A percentile compares a stretch with the other conserved stretches of the same genome.
These are phyloP conservation scores for Alectoria sarmentosa DNA, from an alignment of 495 filamentous ascomycete genomes.

Conservation along the genomic window DNA sequence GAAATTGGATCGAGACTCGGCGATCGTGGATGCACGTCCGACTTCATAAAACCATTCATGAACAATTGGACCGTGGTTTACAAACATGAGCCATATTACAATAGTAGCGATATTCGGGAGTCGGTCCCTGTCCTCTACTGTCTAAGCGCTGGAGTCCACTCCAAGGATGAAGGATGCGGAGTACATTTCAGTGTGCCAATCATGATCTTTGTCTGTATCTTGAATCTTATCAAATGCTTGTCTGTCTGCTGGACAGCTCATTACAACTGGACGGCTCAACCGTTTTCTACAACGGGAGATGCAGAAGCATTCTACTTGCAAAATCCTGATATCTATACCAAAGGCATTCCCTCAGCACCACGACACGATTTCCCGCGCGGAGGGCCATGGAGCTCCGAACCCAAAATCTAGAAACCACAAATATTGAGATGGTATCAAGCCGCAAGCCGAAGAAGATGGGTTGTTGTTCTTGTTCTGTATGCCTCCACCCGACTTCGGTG, in stretches of 20 bases:
- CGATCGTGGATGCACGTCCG: too few relatives aligned
- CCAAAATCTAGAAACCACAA: too few relatives aligned
- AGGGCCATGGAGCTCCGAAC: too few relatives aligned
- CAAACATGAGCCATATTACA: too few relatives aligned
- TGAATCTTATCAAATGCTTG: slow-evolving; percentile 39
- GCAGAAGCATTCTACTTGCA: slow-evolving; percentile 43
- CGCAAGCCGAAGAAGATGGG: slow-evolving; percentile 21
- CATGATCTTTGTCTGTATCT: slow-evolving; percentile 35
- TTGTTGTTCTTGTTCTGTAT: slow-evolving; percentile 24
- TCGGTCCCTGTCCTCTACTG: slow-evolving; percentile 29
- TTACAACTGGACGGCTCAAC: slow-evolving; percentile 29
- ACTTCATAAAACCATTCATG: too few relatives aligned
- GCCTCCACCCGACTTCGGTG: too few relatives aligned
- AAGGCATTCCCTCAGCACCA: too few relatives aligned
- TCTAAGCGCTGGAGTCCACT: slow-evolving; percentile 29
- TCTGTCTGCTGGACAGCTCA: slow-evolving; percentile 33
- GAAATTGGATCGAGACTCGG: too few relatives aligned
- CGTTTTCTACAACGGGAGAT: slow-evolving; percentile 47
- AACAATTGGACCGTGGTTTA: too few relatives aligned
- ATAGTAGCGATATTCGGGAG: too few relatives aligned
- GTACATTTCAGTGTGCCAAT: slow-evolving; percentile 39
- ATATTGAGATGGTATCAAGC: slow-evolving; percentile 9
- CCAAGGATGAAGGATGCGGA: slow-evolving; percentile 38
- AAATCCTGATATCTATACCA: slow-evolving; percentile 33
- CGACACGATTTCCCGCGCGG: slow-evolving; percentile 15